Base-by-base conservation (phyloP, 2,329 filamentous ascomycete species). In the Sarocladium kiliense region DNA sequence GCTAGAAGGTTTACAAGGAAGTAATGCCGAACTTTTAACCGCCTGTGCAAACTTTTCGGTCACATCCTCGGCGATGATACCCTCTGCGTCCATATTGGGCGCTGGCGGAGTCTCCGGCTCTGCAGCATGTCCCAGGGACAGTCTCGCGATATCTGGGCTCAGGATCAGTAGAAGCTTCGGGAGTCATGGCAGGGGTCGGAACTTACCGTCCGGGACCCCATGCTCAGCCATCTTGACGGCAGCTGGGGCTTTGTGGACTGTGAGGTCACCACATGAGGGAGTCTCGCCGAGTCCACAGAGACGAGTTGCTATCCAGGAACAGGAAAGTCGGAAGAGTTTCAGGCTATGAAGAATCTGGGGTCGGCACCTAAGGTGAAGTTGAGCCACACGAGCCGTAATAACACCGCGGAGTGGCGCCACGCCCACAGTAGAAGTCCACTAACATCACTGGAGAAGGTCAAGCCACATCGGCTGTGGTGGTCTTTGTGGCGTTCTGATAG, bases 21-120 rank as follows among this genome's bases (percentile, higher is more conserved):
- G 12, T 9, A 27, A 37, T 16, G 23, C 59, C 77, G 53, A 68
- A 86, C 83, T 73, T 54, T 75, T 71, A 23, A 78, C 75, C 11
- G 83, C 84, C 21, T 73, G 63, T 5, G 68, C 66, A 61, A 87
- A 86, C 58, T 74, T 74, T 18, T 76, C 66, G 1, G 83, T 86
- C 54, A 87, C 82, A 62, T 86, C 82, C 25, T 75, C 72, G 36
- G 79, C 71, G 55, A 84, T 67, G 23, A 86, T 68, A 37, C 82
- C 81, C 10, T 75, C 70, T 54, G 72, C 72, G 23, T 68, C 67
- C 26, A 76, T 69, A 45, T 67, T 68, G 19, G 75, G 73, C 49
- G 73, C 68, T 41, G 71, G 73, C 39, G 71, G 65, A 53, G 62
- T 64, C 30, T 64, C 61, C 54, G 60, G 59, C 57, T 68, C 65